A percentile compares a stretch with the other conserved stretches of the same genome.
These are phyloP conservation scores for Monosporascus sp. DNA, from an alignment of 2,329 filamentous ascomycete species.

Conservation along the genomic window DNA sequence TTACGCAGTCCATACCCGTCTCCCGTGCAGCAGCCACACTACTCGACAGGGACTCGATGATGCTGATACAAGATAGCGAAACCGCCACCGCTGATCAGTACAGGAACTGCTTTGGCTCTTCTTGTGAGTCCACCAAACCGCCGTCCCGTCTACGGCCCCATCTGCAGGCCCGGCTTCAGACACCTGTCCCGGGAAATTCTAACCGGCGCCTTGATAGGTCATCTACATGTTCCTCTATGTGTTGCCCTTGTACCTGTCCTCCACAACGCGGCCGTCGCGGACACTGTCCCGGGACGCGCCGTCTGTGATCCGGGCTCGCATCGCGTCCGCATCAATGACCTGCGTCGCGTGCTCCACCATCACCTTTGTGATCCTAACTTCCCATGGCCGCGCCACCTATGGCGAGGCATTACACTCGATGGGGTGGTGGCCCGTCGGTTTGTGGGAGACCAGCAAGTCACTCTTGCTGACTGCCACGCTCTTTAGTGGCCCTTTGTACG, in stretches of 20 bases:
- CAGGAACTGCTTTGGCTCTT: slow-evolving; percentile 29
- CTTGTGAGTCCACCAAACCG: slow-evolving; percentile 25
- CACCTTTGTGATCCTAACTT: slow-evolving; percentile 62
- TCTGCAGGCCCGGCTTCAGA: background rate
- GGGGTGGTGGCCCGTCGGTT: slow-evolving; percentile 73
- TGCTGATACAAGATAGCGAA: slow-evolving; percentile 24
- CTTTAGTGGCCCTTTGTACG: slow-evolving; percentile 81
- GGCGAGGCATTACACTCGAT: slow-evolving; percentile 61
- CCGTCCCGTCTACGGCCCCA: slow-evolving; percentile 11
- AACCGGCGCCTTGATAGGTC: slow-evolving; percentile 42
- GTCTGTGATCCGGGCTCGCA: slow-evolving; percentile 80
- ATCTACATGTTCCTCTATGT: slow-evolving; percentile 87
- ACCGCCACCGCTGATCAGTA: slow-evolving; percentile 35
- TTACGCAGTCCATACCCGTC: background rate
- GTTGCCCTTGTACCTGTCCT: slow-evolving; percentile 80
- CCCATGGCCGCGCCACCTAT: slow-evolving; percentile 43
- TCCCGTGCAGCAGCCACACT: no score
- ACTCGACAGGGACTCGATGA: background rate
- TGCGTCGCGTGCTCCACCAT: slow-evolving; percentile 62
- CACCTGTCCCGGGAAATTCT: background rate
- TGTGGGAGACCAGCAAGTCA: slow-evolving; percentile 57
- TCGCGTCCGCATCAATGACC: slow-evolving; percentile 72
- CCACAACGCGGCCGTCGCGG: slow-evolving; percentile 72
- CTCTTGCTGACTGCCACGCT: slow-evolving; percentile 71
- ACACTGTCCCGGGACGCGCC: slow-evolving; percentile 81